Base-by-base conservation (phyloP, 495 filamentous ascomycete species). In the Pseudotulostoma volvatum region DNA sequence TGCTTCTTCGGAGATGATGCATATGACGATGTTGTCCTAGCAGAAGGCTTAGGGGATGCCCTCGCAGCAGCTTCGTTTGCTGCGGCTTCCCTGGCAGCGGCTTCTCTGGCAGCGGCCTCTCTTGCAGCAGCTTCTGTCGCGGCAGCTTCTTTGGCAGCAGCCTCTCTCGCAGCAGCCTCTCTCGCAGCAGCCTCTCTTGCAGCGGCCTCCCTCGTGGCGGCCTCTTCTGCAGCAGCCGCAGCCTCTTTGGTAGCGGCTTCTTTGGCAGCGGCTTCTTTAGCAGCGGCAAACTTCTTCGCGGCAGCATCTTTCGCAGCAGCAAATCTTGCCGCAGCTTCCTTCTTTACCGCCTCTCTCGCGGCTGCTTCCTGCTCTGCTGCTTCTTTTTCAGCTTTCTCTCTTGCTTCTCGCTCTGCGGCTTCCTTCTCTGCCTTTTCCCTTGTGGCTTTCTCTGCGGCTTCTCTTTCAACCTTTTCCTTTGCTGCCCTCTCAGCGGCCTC, bases 1-100 rank as follows among this genome's bases (percentile, higher is more conserved):
- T 78, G 74, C 32, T 63, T 70, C 46, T 70, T 70, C 15, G 76
- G 66, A 14, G 68, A 66, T 19, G 66, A 57, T 7, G 59, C 66
- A 31, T 49, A 61, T 45, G 45, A 61, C 40, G 34, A 28, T 8
- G 61, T 54, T 33, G 39, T 47, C 46, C 34, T 52, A 45, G 48
- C 55, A 44, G 44, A 52, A 39, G 44, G 46, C 31, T 49, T 53
- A 19, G 48, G 42, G 44, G 47, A 42, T 55, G 45, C 43, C 25
- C 51, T 51, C 28, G 46, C 36, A 30, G 52, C 43, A 13, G 49
- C 38, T 18, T 59, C 52, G 39, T 45, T 45, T 8, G 58, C 45
- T 15, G 48, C 46, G 21, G 51, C 50, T 40, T 63, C 50, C 39
- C 56, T 50, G 38, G 42, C 42, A 23, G 38, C 33, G 18, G 45